Percentiles rank a stretch among this genome's conserved stretches.
These are phyloP conservation scores for Phytophthora ohioensis DNA, from an alignment of 352 stramenopile genomes.

Conservation along the genomic window DNA sequence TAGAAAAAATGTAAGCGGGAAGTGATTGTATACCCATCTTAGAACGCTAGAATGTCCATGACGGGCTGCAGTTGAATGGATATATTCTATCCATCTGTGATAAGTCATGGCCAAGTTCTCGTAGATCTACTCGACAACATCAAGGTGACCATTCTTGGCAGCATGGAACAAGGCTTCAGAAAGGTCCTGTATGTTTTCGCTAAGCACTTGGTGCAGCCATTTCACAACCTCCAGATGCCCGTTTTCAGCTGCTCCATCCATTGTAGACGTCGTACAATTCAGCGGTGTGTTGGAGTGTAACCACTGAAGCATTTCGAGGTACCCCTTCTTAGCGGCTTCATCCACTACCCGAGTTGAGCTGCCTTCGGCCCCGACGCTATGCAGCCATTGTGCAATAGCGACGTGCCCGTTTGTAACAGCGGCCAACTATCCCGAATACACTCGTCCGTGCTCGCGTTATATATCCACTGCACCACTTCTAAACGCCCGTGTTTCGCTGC, in stretches of 20 bases:
- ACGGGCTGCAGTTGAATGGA: background rate
- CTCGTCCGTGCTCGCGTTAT: background rate
- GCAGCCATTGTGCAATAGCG: background rate
- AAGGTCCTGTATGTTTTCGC: background rate
- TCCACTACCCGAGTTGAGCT: background rate
- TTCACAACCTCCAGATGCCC: background rate
- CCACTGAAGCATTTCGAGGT: slow-evolving; percentile 12
- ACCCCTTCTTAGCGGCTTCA: background rate
- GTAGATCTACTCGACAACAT: background rate
- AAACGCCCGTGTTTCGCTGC: slow-evolving; percentile 8
- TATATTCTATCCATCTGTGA: no score
- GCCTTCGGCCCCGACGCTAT: background rate
- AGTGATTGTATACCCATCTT: background rate
- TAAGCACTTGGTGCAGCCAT: background rate
- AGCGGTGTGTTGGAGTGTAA: background rate
- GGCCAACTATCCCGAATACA: background rate
- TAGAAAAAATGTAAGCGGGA: background rate
- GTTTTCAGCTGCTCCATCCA: slow-evolving; percentile 5
- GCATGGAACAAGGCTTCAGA: background rate
- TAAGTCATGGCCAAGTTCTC: background rate
- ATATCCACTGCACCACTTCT: slow-evolving; percentile 11
- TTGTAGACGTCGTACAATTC: background rate
- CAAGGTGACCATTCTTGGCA: background rate
- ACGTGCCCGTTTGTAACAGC: background rate
- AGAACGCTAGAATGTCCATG: background rate